These are phyloP conservation scores for Zizania latifolia DNA, from an alignment of 176 grass and related monocot genomes.

Conservation along the genomic window DNA sequence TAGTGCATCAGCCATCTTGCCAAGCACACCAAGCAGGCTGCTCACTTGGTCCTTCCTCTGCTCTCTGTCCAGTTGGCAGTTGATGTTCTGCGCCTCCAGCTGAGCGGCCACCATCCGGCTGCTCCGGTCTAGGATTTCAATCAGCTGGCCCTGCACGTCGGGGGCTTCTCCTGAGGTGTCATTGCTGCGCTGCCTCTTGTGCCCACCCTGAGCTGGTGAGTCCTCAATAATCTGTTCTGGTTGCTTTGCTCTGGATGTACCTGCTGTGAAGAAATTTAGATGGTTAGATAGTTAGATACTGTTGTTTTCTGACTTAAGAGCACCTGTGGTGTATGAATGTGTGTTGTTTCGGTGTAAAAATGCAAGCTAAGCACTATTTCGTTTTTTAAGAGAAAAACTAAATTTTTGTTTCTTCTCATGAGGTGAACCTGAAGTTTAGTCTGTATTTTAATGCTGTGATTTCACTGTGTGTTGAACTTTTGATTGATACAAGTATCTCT, in stretches of 20 bases:
- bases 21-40: conserved; percentile 67
- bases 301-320: background rate
- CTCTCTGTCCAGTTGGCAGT: conserved; percentile 86
- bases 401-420: background rate
- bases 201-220: conserved; percentile 30
- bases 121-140: conserved; percentile 70
- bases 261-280: conserved; percentile 38
- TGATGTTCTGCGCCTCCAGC: conserved; percentile 74
- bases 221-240: conserved; percentile 27
- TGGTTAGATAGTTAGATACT: conserved; percentile 20
- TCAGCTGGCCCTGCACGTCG: conserved; percentile 41
- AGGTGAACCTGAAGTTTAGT: background rate
- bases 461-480: background rate
- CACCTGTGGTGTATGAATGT: background rate
- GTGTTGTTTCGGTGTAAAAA: background rate
- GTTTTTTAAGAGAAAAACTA: background rate
- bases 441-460: background rate
- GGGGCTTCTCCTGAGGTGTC: background rate
- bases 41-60: conserved; percentile 77
- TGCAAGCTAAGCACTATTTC: background rate
- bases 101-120: conserved; percentile 53
- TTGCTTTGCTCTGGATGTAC: conserved; percentile 62
- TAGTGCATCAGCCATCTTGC: conserved; percentile 87
- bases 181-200: conserved; percentile 55
- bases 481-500: background rate